Conservation (phyloP, 108 stramenopile species). For the Poteriospumella lacustris region DNA sequence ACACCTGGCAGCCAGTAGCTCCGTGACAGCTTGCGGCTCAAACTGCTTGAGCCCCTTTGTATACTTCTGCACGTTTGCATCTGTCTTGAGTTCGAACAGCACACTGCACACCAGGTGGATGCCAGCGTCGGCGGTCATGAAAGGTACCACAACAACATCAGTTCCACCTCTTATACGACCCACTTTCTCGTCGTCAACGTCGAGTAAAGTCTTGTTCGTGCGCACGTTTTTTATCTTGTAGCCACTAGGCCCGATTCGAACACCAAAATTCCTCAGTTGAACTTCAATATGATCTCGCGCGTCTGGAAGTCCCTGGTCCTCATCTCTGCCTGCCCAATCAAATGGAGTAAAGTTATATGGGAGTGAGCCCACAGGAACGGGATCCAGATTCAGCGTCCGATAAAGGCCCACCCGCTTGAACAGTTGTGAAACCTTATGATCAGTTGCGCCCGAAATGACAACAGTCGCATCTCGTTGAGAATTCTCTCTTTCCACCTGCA, state of each 20-base stretch:
- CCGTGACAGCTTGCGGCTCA: neutral
- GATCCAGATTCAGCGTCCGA: no score
- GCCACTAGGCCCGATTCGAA: neutral
- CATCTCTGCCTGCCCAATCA: neutral
- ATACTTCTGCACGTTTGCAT: neutral
- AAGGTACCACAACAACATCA: neutral
- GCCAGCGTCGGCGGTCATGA: neutral
- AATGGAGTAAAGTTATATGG: neutral
- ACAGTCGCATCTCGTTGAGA: no score
- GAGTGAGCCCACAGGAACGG: no score
- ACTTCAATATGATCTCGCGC: neutral
- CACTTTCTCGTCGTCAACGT: neutral
- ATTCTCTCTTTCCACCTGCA: no score
- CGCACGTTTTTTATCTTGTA: neutral
- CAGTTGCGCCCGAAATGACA: no score
- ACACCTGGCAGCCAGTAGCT: neutral
- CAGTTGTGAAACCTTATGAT: no score
- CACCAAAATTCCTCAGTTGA: neutral
- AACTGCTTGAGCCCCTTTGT: neutral
- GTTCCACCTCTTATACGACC: neutral
- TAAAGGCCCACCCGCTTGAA: no score
- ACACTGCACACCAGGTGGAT: neutral
- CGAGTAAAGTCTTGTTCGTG: neutral
- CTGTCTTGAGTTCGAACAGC: neutral
- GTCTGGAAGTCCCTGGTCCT: neutral